phyloP scores from a whole-genome alignment of 768 basidiomycete genomes.

The Chalciporus piperatus region DNA sequence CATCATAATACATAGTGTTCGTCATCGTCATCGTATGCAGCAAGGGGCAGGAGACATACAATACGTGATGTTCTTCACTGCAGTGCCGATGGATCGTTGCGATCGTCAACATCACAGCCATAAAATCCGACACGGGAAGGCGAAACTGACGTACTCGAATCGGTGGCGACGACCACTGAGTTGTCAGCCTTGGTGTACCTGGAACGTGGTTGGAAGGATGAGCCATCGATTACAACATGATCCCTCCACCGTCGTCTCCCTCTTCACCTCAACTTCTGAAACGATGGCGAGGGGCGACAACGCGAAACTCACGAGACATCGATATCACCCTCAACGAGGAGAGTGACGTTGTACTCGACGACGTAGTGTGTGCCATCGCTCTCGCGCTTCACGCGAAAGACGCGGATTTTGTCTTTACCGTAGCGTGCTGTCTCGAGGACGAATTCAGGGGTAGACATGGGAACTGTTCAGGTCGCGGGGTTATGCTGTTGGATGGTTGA shows the following conservation, averaged over 20 bases:
- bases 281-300: not conserved
- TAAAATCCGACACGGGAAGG: not conserved
- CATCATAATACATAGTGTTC: no score
- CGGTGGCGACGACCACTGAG: slow-evolving; percentile 83
- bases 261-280: not conserved
- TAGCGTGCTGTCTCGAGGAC: slow-evolving; percentile 58
- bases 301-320: slow-evolving; percentile 56
- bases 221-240: not conserved
- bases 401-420: slow-evolving; percentile 87
- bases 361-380: slow-evolving; percentile 59
- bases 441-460: slow-evolving; percentile 30
- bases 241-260: not conserved
- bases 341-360: slow-evolving; percentile 81
- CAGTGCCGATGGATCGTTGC: not conserved
- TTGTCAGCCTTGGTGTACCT: slow-evolving; percentile 92
- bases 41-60: slow-evolving; percentile 35
- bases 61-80: slow-evolving; percentile 70
- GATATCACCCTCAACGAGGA: slow-evolving; percentile 81
- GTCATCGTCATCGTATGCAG: no score
- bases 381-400: slow-evolving; percentile 79
- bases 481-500: no score
- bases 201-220: not conserved
- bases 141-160: slow-evolving; percentile 62
- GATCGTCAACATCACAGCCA: not conserved
- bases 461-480: not conserved